Conservation (phyloP, 1,284 basidiomycete genomes). For the Nidula niveotomentosa region DNA sequence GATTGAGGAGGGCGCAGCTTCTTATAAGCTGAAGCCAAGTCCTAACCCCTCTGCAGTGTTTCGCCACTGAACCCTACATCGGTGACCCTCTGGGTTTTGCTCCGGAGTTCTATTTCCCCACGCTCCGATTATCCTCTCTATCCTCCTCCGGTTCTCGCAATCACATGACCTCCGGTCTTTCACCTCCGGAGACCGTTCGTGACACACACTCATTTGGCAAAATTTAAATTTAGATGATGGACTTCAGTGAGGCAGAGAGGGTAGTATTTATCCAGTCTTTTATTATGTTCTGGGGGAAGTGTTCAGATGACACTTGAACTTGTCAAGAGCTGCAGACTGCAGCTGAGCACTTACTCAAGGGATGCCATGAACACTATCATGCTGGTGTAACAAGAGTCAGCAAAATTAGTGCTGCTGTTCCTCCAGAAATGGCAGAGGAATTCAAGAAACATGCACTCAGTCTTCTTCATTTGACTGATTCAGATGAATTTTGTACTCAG, state of each 20-base stretch:
- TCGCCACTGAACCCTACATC: too few relatives aligned
- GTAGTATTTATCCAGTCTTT: constrained; percentile 10
- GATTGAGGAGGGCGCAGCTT: too few relatives aligned
- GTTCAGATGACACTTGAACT: neutral
- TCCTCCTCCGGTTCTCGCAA: too few relatives aligned
- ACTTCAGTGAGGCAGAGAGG: constrained; percentile 10
- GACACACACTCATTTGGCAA: too few relatives aligned
- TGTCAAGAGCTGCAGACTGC: constrained; percentile 4
- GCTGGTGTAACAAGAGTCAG: constrained; percentile 12
- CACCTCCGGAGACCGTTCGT: too few relatives aligned
- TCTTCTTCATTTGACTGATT: constrained; percentile 5
- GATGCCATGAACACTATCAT: constrained; percentile 12
- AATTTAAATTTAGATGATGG: constrained; percentile 17
- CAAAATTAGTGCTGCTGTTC: constrained; percentile 8
- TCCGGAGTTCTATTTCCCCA: too few relatives aligned
- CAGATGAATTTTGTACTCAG: constrained; percentile 3
- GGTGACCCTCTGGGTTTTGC: too few relatives aligned
- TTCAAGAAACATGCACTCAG: constrained; percentile 8
- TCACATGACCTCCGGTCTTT: too few relatives aligned
- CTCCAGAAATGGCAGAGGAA: constrained; percentile 1
- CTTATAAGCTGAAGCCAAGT: too few relatives aligned
- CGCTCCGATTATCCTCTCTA: too few relatives aligned
- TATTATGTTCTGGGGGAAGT: constrained; percentile 4
- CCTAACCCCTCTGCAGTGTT: too few relatives aligned
- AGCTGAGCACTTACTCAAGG: constrained; percentile 7